Percentiles rank a stretch among this genome's conserved stretches.
These are phyloP conservation scores for Agapanthus africanus DNA, from an alignment of 106 monocot genomes.

Conservation along the genomic window DNA sequence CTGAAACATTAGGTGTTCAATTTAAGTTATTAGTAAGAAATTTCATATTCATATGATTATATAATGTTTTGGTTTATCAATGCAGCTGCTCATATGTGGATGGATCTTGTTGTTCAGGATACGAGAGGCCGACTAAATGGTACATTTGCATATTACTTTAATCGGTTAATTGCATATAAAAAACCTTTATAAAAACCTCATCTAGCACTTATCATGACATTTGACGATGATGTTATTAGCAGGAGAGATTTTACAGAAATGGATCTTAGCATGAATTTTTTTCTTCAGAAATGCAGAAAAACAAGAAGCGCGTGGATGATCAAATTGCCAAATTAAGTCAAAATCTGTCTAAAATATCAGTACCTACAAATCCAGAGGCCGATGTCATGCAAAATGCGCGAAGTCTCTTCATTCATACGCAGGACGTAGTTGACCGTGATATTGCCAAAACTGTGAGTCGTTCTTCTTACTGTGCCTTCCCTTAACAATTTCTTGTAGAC, in stretches of 20 bases:
- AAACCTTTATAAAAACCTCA: not conserved
- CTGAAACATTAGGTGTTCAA: no score
- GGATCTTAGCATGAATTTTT: not conserved
- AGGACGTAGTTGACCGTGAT: slow-evolving; percentile 26
- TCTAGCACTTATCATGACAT: no score
- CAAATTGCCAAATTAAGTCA: not conserved
- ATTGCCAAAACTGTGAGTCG: slow-evolving; percentile 34
- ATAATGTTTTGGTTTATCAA: no score
- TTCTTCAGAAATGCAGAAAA: slow-evolving; percentile 28
- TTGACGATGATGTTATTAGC: not conserved
- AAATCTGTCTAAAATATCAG: slow-evolving; percentile 10
- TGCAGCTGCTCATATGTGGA: slow-evolving; percentile 37
- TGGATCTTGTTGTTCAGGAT: slow-evolving; percentile 34
- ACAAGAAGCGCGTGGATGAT: slow-evolving; percentile 21
- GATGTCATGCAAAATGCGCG: slow-evolving; percentile 43
- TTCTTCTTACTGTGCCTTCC: no score
- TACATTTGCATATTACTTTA: slow-evolving; percentile 4
- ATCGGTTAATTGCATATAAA: not conserved
- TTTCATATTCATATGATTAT: no score
- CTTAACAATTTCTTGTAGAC: not conserved
- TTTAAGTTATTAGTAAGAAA: no score
- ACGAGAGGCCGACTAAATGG: slow-evolving; percentile 24
- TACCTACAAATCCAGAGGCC: slow-evolving; percentile 18
- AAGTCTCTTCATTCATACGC: slow-evolving; percentile 29
- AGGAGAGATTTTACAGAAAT: not conserved